Base-by-base conservation (phyloP, 257 asterid species). In the Verbascum thapsus region DNA sequence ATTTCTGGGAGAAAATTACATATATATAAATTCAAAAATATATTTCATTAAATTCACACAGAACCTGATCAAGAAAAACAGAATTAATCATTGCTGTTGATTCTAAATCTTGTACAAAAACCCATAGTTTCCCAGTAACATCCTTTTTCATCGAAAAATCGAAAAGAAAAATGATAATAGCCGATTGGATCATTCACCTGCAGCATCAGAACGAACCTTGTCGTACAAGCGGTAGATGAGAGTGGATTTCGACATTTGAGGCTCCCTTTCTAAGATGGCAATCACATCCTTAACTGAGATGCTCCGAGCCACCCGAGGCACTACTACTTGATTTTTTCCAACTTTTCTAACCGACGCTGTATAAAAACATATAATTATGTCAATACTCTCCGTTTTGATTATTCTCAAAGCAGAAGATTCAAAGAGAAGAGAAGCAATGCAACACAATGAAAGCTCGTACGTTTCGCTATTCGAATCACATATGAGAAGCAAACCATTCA, bases 201-300 rank as follows among this genome's bases (percentile, higher is more conserved):
- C 53, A 26, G 81, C 75, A 35, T 81, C 81, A 30, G 77, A 64
- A 11, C 64, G 53, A 34, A 72, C 63, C 76, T 73, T 86, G 69
- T 85, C 83, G 61, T 81, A 79, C 74, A 87, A 75, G 35, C 85
- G 80, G 69, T 89, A 89, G 18, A 87, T 71, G 49, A 89, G 74
- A 7, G 80, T 64, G 1, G 99, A 81, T 69, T 81, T 92, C 0
- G 95, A 85, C 94, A 87, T 89, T 23, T 88, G 99, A 61, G 97
- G 96, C 76, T 92, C 99, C 70, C 97, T 87, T 75, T 92, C 96
- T 42, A 92, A 66, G n/a, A 84, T 78, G 2, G 87, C 85, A 35
- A 89, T 83, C 73, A 92, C 88, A 75, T 92, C 99, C 70, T 87
- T 89, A 13, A 82, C 80, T n/a, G 91, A 75, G 45, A 87, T 74